Percentiles rank a stretch among this genome's conserved stretches.
phyloP scores from a whole-genome alignment of 1,139 yeast species.

The Hansenula lynferdii region DNA sequence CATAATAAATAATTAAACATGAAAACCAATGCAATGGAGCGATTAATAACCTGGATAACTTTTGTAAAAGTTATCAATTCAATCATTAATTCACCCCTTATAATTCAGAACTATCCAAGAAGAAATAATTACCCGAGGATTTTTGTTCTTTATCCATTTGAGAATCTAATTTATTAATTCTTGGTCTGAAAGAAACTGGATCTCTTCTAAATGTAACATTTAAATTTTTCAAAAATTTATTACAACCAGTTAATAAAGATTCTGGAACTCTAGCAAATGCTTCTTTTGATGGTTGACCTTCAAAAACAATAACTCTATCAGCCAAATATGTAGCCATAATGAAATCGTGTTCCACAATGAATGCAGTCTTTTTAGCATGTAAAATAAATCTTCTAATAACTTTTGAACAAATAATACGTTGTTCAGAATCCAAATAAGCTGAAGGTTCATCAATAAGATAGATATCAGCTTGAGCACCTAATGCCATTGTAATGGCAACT shows the following conservation, averaged over 20 bases:
- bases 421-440: slow-evolving; percentile 98
- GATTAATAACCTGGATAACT: background rate
- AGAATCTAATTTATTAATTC: slow-evolving; percentile 95
- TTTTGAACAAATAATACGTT: slow-evolving; percentile 98
- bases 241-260: slow-evolving; percentile 93
- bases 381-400: slow-evolving; percentile 95
- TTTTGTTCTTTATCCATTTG: slow-evolving; percentile 99
- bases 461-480: slow-evolving; percentile 94
- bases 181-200: slow-evolving; percentile 95
- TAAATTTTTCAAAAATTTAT: slow-evolving; percentile 91
- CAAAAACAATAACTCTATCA: slow-evolving; percentile 96
- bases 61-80: background rate
- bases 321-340: slow-evolving; percentile 99
- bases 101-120: slow-evolving; percentile 66
- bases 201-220: slow-evolving; percentile 99
- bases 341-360: slow-evolving; percentile 98
- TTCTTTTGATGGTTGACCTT: slow-evolving; percentile 84
- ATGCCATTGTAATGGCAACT: slow-evolving; percentile 93
- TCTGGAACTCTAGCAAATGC: slow-evolving; percentile 87
- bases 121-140: slow-evolving; percentile 86
- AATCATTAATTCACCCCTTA: slow-evolving; percentile 22
- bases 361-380: slow-evolving; percentile 97
- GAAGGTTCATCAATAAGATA: slow-evolving; percentile 98
- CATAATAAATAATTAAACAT: slow-evolving; percentile 14
- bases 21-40: slow-evolving; percentile 10